Conservation (phyloP, 495 filamentous ascomycete genomes). For the Aspergillus indologenus region DNA sequence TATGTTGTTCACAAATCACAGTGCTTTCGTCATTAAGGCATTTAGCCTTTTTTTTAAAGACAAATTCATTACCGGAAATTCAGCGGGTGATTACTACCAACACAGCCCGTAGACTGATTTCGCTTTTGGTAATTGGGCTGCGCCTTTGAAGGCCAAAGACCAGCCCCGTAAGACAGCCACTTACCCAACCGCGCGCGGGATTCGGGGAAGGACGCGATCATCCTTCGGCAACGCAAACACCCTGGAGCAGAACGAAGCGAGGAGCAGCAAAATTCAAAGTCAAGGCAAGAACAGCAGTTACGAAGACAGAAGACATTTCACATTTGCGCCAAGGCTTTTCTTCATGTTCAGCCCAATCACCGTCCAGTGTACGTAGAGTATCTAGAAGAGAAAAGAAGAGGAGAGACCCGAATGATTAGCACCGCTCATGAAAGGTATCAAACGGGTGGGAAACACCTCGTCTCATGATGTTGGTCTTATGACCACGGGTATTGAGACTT, state of each 20-base stretch:
- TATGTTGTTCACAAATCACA: background rate
- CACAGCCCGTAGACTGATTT: slow-evolving; percentile 2
- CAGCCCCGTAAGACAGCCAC: background rate
- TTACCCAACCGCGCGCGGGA: slow-evolving; percentile 1
- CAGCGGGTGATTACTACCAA: slow-evolving; percentile 8
- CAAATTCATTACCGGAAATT: slow-evolving; percentile 14
- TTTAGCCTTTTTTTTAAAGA: slow-evolving; percentile 4
- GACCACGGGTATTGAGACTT: slow-evolving; percentile 30
- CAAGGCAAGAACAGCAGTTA: slow-evolving; percentile 15
- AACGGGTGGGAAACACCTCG: background rate
- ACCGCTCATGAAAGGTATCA: background rate
- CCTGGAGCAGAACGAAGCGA: background rate
- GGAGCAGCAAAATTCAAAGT: slow-evolving; percentile 16
- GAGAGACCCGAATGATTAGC: slow-evolving; percentile 9
- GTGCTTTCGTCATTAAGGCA: slow-evolving; percentile 9
- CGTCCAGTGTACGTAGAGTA: slow-evolving; percentile 46
- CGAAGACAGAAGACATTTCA: slow-evolving; percentile 26
- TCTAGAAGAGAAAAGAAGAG: slow-evolving; percentile 26
- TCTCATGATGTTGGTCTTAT: background rate
- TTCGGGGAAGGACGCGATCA: slow-evolving; percentile 2
- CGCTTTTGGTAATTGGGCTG: background rate
- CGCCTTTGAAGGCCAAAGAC: background rate
- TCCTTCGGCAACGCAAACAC: slow-evolving; percentile 8
- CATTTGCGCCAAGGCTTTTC: slow-evolving; percentile 41
- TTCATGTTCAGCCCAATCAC: slow-evolving; percentile 34